Conservation (phyloP, 345 rosid genomes). For the Lumnitzera racemosa region DNA sequence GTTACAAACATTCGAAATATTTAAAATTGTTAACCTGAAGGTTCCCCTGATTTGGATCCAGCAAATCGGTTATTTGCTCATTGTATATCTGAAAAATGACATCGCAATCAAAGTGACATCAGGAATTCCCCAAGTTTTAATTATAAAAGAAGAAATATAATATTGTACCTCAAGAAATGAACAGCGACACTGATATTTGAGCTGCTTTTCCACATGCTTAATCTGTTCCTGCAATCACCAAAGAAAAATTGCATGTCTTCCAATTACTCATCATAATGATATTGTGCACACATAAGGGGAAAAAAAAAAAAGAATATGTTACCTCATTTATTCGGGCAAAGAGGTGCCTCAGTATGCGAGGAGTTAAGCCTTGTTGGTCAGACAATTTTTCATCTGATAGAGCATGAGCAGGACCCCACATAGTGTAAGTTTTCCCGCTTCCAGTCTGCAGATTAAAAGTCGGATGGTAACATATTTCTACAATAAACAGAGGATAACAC, state of each 20-base stretch:
- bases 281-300: conserved; percentile 3
- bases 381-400: conserved; percentile 52
- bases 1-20: conserved; percentile 2
- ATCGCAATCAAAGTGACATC: not conserved
- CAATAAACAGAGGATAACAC: not conserved
- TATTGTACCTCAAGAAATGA: conserved; percentile 84
- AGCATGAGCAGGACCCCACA: conserved; percentile 96
- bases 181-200: conserved; percentile 89
- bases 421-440: conserved; percentile 94
- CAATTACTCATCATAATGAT: conserved; percentile 4
- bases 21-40: conserved; percentile 52
- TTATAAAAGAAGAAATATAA: not conserved
- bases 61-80: conserved; percentile 93
- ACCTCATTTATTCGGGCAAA: conserved; percentile 90
- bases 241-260: conserved; percentile 5
- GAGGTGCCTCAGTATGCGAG: conserved; percentile 77
- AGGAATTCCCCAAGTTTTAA: not conserved
- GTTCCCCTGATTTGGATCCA: conserved; percentile 83
- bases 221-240: conserved; percentile 60
- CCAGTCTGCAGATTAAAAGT: conserved; percentile 48
- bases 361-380: conserved; percentile 79
- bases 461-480: not conserved
- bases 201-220: conserved; percentile 77
- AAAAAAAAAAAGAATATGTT: conserved; percentile 6
- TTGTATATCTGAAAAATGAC: conserved; percentile 74